phyloP scores from a whole-genome alignment of 257 asterid species.

The Apocynum venetum region DNA sequence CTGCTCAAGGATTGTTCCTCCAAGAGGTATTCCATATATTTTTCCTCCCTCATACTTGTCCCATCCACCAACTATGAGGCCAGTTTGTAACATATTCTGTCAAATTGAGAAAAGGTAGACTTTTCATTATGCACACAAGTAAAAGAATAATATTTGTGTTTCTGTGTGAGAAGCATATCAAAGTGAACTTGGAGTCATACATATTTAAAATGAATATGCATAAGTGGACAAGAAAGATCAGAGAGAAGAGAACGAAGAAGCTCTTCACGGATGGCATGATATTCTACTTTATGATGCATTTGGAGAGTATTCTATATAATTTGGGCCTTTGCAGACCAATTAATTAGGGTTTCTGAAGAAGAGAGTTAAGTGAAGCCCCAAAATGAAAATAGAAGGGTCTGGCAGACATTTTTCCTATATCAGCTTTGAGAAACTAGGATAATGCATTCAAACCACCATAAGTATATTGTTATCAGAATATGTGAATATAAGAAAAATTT shows the following conservation, averaged over 20 bases:
- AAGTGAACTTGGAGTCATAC: neutral
- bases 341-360: neutral
- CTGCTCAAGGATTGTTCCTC: constrained; percentile 86
- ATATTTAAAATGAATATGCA: neutral
- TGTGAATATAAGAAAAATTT: no score
- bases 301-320: neutral
- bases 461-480: no score
- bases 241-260: neutral
- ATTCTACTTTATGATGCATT: neutral
- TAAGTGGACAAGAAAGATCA: neutral
- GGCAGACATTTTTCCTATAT: no score
- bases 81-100: constrained; percentile 91
- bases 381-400: no score
- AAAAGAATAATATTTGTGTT: neutral
- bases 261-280: neutral
- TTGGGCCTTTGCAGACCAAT: neutral
- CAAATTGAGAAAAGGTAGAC: constrained; percentile 13
- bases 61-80: constrained; percentile 98
- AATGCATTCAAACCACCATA: no score
- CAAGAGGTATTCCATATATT: constrained; percentile 89
- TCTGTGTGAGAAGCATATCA: neutral
- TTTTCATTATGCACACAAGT: neutral
- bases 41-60: constrained; percentile 97
- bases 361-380: no score
- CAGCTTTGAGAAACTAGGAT: no score